These are phyloP conservation scores for Aureobasidium sp. DNA, from an alignment of 2,329 filamentous ascomycete genomes.

Conservation along the genomic window DNA sequence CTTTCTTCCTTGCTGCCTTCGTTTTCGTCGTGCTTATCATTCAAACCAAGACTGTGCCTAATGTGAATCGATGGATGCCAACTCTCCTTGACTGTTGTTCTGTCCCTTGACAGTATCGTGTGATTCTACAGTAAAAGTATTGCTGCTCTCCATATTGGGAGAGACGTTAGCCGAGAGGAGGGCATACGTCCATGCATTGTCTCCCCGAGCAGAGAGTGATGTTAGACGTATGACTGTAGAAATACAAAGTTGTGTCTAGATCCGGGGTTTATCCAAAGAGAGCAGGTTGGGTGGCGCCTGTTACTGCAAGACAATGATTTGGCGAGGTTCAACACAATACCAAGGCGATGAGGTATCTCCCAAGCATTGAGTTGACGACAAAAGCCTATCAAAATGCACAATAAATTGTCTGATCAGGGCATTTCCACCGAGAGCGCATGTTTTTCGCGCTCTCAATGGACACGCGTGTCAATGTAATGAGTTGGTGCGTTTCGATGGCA, in stretches of 20 bases:
- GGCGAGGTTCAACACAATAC: not conserved
- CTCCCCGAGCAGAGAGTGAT: no score
- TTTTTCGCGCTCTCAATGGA: no score
- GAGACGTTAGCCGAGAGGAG: not conserved
- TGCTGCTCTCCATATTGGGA: no score
- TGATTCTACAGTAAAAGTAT: not conserved
- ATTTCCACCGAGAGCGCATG: no score
- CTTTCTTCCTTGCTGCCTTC: not conserved
- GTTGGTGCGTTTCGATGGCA: no score
- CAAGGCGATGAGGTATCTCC: no score
- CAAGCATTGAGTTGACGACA: no score
- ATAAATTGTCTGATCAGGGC: no score
- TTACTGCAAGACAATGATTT: not conserved
- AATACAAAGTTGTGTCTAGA: not conserved
- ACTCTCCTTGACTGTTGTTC: not conserved
- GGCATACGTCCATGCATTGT: no score
- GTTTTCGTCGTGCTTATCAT: not conserved
- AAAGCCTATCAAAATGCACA: not conserved
- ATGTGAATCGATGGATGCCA: not conserved
- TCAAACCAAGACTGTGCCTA: no score
- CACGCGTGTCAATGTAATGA: no score
- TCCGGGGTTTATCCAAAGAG: not conserved
- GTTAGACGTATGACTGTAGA: not conserved
- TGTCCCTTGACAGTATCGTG: not conserved
- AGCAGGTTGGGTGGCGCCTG: not conserved